Conservation (phyloP, 169 alveolate species). For the Babesia ovis region DNA sequence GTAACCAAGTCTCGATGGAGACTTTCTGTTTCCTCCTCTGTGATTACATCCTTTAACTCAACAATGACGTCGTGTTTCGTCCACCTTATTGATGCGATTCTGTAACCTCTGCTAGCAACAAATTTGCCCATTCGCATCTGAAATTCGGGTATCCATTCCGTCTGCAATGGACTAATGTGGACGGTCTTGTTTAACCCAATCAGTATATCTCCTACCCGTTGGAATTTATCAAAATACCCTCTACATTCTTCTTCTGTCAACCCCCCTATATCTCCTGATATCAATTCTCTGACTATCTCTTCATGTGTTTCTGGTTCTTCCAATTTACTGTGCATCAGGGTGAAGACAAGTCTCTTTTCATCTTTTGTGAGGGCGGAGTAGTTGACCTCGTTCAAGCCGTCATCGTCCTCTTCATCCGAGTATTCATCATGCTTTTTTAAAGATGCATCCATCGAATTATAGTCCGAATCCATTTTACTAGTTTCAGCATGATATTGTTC, state of each 20-base stretch:
- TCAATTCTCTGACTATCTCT: conserved; percentile 22
- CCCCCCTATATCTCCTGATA: conserved; percentile 24
- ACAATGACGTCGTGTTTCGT: conserved; percentile 37
- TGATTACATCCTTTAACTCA: conserved; percentile 18
- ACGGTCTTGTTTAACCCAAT: conserved; percentile 33
- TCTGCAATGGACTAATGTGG: conserved; percentile 37
- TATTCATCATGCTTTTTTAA: conserved; percentile 2
- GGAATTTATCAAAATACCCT: conserved; percentile 29
- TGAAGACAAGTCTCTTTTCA: conserved; percentile 24
- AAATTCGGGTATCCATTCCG: conserved; percentile 47
- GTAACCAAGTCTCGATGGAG: conserved; percentile 11
- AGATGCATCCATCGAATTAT: neutral
- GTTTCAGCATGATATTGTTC: conserved; percentile 16
- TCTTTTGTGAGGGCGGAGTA: conserved; percentile 22
- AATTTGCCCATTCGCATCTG: conserved; percentile 27
- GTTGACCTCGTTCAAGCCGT: conserved; percentile 31
- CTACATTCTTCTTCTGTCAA: conserved; percentile 29
- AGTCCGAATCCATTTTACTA: neutral
- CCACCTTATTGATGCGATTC: conserved; percentile 45
- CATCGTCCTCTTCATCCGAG: conserved; percentile 31
- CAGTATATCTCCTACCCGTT: conserved; percentile 39
- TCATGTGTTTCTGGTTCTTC: conserved; percentile 25
- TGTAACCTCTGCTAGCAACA: conserved; percentile 1
- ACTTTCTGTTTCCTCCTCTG: neutral
- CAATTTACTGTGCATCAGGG: conserved; percentile 37